phyloP scores from a whole-genome alignment of 768 basidiomycete genomes.

The Tylopilus rubrobrunneus region DNA sequence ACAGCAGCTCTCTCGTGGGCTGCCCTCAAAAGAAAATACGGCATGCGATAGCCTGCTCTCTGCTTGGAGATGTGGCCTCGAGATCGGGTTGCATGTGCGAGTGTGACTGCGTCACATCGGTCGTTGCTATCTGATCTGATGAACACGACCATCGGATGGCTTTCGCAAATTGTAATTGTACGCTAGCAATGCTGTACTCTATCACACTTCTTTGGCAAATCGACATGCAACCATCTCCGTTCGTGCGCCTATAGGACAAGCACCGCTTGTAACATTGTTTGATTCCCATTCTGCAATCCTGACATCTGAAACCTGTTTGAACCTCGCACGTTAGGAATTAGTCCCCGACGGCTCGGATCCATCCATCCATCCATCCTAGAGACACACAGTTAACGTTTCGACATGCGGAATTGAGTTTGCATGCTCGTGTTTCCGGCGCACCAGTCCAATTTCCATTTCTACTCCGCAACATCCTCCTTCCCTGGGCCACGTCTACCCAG shows the following conservation, averaged over 20 bases:
- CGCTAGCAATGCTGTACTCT: slow-evolving; percentile 19
- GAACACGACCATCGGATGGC: slow-evolving; percentile 13
- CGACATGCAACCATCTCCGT: background rate
- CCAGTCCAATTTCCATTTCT: slow-evolving; percentile 5
- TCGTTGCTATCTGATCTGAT: slow-evolving; percentile 30
- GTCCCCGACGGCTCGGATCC: slow-evolving; percentile 11
- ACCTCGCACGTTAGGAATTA: background rate
- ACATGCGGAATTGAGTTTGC: slow-evolving; percentile 6
- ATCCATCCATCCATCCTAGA: background rate
- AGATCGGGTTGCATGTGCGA: background rate
- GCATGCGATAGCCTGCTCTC: slow-evolving; percentile 37
- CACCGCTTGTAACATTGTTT: slow-evolving; percentile 4
- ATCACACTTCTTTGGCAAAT: slow-evolving; percentile 19
- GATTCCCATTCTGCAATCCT: background rate
- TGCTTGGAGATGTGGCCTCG: background rate
- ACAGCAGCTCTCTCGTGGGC: slow-evolving; percentile 70
- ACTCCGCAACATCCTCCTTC: slow-evolving; percentile 3
- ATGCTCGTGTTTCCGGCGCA: background rate
- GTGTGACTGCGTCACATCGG: slow-evolving; percentile 3
- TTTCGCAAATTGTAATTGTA: slow-evolving; percentile 10
- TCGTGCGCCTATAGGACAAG: background rate
- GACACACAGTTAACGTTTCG: slow-evolving; percentile 10
- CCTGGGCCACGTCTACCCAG: background rate
- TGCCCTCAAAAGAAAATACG: slow-evolving; percentile 71
- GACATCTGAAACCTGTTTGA: background rate